A percentile compares a stretch with the other conserved stretches of the same genome.
Conservation (phyloP, 495 filamentous ascomycete species). For the Penicillium samsonianum region DNA sequence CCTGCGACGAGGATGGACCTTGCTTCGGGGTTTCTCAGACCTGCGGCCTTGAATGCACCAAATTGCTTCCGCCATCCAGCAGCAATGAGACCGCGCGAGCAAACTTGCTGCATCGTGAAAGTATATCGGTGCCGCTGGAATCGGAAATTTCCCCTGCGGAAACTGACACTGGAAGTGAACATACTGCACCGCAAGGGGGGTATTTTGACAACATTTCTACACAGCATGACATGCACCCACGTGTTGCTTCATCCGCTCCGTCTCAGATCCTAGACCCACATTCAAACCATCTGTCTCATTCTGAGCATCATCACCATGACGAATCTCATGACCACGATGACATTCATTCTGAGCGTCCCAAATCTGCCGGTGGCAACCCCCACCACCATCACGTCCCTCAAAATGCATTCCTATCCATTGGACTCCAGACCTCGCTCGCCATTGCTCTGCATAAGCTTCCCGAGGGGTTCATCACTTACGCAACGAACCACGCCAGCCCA, state of each 20-base stretch:
- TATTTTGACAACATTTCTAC: constrained; percentile 21
- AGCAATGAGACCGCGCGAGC: constrained; percentile 14
- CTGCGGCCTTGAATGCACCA: constrained; percentile 75
- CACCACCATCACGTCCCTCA: constrained; percentile 97
- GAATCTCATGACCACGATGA: constrained; percentile 23
- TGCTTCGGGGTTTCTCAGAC: constrained; percentile 85
- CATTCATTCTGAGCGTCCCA: constrained; percentile 25
- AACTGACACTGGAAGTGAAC: constrained; percentile 12
- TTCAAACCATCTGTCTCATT: constrained; percentile 1
- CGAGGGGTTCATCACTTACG: constrained; percentile 98
- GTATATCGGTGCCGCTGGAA: constrained; percentile 19
- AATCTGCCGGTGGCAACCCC: constrained; percentile 42
- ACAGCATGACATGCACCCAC: constrained; percentile 15
- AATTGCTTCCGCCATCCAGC: constrained; percentile 30
- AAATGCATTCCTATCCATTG: constrained; percentile 91
- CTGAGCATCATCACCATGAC: constrained; percentile 13
- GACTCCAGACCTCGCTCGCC: constrained; percentile 88
- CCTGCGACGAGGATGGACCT: constrained; percentile 72
- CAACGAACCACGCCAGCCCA: constrained; percentile 94
- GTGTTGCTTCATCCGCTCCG: constrained; percentile 17
- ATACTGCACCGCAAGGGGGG: constrained; percentile 12
- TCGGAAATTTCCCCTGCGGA: background rate
- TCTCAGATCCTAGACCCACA: constrained; percentile 3
- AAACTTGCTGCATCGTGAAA: constrained; percentile 16
- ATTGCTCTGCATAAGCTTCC: constrained; percentile 97